Evolutionary conservation across 306 rosid species (phyloP), one percentile per base, ranked within the genome.

Genomic region (Boehmeria nivea): DNA sequence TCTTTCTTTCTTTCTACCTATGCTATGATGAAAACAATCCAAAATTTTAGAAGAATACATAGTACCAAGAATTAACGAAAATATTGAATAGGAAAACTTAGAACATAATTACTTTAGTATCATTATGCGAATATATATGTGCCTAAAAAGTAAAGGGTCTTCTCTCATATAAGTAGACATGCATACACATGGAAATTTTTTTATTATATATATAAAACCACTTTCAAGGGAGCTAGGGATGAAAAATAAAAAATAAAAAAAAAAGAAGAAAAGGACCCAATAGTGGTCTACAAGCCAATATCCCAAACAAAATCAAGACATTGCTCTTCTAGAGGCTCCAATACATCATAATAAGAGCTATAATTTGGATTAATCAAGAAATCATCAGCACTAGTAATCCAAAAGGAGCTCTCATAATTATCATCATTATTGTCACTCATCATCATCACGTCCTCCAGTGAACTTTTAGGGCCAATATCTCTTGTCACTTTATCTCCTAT

Each of bases 281-380:
- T n/a, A n/a, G n/a, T n/a, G 6, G 4, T 19, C 27, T 67, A 73
- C 36, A 78, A 61, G 50, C 65, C 48, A 34, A 24, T 39, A 67
- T 47, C 40, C 42, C 48, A 70, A 63, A 55, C 59, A 39, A 63
- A 39, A 19, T 37, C 75, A 59, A 61, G 38, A 57, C 60, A 48
- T 19, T 19, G 23, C 19, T 69, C 72, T 27, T 76, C 51, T 21
- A 38, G 48, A 54, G 72, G 59, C 15, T 72, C 74, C 20, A 20
- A 13, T 2, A 38, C 20, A 36, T 6, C 23, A 36, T 4, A n/a
- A n/a, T n/a, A 61, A 46, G 72, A 43, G 47, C 53, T 11, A 38
- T 45, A 2, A 21, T 3, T 26, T 1, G 49, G 51, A 60, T 60
- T 54, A 12, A 55, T 31, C 2, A 16, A 61, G 40, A 12, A 43